Conservation (phyloP, 305 asterid genomes). For the Ruellia speciosa region DNA sequence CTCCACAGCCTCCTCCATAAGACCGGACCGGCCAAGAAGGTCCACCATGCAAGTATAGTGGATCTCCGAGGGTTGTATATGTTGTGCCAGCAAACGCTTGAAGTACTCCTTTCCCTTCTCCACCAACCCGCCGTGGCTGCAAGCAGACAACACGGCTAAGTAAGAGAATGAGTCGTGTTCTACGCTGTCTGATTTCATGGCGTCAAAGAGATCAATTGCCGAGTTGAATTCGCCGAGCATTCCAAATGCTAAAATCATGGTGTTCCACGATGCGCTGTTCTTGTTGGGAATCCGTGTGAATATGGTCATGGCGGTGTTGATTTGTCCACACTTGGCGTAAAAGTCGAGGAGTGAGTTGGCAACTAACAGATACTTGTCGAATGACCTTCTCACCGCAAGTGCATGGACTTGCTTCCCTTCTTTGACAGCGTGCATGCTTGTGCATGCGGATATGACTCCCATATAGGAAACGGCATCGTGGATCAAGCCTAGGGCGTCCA, state of each 20-base stretch:
- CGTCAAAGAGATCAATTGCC: slow-evolving; percentile 52
- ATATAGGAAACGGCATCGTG: slow-evolving; percentile 43
- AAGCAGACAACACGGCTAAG: slow-evolving; percentile 63
- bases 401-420: slow-evolving; percentile 76
- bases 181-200: slow-evolving; percentile 45
- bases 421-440: slow-evolving; percentile 45
- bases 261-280: slow-evolving; percentile 77
- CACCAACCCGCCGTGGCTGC: slow-evolving; percentile 72
- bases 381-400: slow-evolving; percentile 34
- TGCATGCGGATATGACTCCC: slow-evolving; percentile 67
- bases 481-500: slow-evolving; percentile 39
- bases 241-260: slow-evolving; percentile 65
- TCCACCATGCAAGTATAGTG: slow-evolving; percentile 93
- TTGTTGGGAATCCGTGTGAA: slow-evolving; percentile 41
- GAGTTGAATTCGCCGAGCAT: slow-evolving; percentile 50
- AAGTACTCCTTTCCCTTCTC: slow-evolving; percentile 45
- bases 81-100: slow-evolving; percentile 40
- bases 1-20: slow-evolving; percentile 49
- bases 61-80: slow-evolving; percentile 47
- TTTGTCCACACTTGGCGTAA: slow-evolving; percentile 63
- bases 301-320: slow-evolving; percentile 39
- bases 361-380: slow-evolving; percentile 48
- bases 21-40: slow-evolving; percentile 80
- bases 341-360: slow-evolving; percentile 70
- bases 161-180: slow-evolving; percentile 50